Evolutionary conservation across 495 filamentous ascomycete species (phyloP).

Genomic region (Aspergillus nidulans): DNA sequence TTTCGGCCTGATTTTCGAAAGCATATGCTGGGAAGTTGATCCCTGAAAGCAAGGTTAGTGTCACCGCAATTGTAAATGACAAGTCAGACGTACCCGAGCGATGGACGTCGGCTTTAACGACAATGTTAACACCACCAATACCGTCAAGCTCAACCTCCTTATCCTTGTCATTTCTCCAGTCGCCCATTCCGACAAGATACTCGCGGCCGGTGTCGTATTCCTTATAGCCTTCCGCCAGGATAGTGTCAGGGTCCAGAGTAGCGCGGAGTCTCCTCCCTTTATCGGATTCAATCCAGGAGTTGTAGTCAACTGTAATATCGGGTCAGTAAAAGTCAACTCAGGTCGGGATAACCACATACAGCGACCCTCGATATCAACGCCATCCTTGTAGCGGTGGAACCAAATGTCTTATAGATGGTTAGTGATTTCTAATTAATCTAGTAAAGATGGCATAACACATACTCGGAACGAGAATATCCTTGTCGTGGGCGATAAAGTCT

Average conservation of each 20-base stretch:
- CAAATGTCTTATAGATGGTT: constrained; percentile 69
- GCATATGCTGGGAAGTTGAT: constrained; percentile 97
- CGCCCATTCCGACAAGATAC: constrained; percentile 81
- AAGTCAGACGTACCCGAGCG: constrained; percentile 63
- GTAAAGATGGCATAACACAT: constrained; percentile 30
- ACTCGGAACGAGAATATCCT: constrained; percentile 94
- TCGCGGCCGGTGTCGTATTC: constrained; percentile 85
- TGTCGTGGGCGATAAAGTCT: constrained; percentile 91
- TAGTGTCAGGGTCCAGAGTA: constrained; percentile 67
- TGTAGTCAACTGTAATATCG: constrained; percentile 76
- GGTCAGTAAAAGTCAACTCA: constrained; percentile 9
- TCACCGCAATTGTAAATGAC: not conserved
- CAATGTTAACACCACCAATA: constrained; percentile 93
- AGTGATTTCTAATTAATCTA: constrained; percentile 10
- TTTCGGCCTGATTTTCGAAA: constrained; percentile 99
- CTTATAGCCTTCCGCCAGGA: constrained; percentile 92
- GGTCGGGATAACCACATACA: constrained; percentile 52
- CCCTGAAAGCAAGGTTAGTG: constrained; percentile 44
- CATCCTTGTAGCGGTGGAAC: constrained; percentile 90
- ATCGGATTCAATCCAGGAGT: constrained; percentile 95
- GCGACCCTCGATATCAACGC: constrained; percentile 84
- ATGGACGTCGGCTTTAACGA: constrained; percentile 97
- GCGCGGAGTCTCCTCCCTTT: constrained; percentile 69
- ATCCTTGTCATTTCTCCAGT: constrained; percentile 88
- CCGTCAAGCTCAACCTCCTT: constrained; percentile 89